phyloP scores from a whole-genome alignment of 306 rosid genomes.

The Quercus cerris region DNA sequence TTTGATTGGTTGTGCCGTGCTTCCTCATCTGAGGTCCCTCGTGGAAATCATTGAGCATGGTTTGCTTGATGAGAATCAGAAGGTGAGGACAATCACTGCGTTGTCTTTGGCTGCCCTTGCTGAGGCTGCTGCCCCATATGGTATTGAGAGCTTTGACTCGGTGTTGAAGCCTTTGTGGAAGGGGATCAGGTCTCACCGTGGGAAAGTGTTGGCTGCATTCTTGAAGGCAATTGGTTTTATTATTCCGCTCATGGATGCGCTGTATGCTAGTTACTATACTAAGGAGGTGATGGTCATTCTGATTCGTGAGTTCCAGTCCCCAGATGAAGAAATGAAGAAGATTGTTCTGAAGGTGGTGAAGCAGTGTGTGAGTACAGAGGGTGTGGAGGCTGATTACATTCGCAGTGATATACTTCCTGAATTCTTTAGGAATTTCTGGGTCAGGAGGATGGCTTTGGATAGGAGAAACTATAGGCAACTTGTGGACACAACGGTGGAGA shows the following conservation, averaged over 20 bases:
- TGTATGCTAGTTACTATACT: conserved; percentile 91
- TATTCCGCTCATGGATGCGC: conserved; percentile 90
- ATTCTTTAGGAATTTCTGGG: conserved; percentile 92
- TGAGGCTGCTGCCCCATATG: conserved; percentile 96
- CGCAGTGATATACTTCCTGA: conserved; percentile 79
- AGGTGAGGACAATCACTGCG: conserved; percentile 92
- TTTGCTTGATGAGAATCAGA: conserved; percentile 89
- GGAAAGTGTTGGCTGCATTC: conserved; percentile 93
- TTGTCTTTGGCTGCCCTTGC: conserved; percentile 95
- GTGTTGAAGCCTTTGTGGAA: conserved; percentile 92
- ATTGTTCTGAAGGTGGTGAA: conserved; percentile 94
- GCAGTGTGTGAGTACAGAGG: conserved; percentile 96
- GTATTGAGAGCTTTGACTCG: conserved; percentile 95
- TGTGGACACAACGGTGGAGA: conserved; percentile 93
- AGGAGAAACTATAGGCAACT: conserved; percentile 88
- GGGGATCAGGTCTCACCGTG: conserved; percentile 96
- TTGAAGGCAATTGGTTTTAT: conserved; percentile 93
- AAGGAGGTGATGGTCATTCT: conserved; percentile 90
- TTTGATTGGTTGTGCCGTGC: conserved; percentile 90
- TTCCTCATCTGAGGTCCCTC: conserved; percentile 84
- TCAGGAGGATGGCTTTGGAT: conserved; percentile 97
- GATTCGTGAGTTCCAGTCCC: conserved; percentile 94
- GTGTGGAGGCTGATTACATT: conserved; percentile 87
- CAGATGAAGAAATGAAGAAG: conserved; percentile 99
- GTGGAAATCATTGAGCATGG: conserved; percentile 94